Conservation (phyloP, 495 filamentous ascomycete genomes). For the Lophium mytilinum region DNA sequence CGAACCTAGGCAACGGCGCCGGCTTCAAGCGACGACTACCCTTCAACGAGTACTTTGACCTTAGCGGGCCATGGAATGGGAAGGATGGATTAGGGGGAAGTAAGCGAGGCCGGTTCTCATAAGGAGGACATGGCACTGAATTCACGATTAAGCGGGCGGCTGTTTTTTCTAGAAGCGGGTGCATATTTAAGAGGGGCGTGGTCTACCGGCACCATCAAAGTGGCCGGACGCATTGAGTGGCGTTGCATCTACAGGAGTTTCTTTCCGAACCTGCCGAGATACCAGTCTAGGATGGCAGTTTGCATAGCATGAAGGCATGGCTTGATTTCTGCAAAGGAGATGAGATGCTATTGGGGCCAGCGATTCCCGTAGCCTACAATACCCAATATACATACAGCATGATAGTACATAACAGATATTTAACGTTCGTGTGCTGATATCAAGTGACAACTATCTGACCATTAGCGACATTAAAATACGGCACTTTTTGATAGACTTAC, state of each 20-base stretch:
- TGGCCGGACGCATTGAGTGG: neutral
- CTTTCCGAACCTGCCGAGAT: neutral
- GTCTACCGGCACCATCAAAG: neutral
- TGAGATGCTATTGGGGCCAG: neutral
- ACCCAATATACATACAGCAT: too few relatives aligned
- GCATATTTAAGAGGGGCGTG: slow-evolving; percentile 6
- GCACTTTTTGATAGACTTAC: too few relatives aligned
- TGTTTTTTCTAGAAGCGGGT: neutral
- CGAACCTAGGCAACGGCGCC: slow-evolving; percentile 46
- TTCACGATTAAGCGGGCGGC: neutral
- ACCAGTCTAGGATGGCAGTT: neutral
- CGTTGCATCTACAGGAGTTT: slow-evolving; percentile 2
- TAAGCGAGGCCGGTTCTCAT: slow-evolving; percentile 66
- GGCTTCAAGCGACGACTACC: slow-evolving; percentile 75
- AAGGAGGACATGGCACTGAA: slow-evolving; percentile 13
- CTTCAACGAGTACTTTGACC: slow-evolving; percentile 73
- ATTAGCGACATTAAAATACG: too few relatives aligned
- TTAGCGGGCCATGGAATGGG: slow-evolving; percentile 56
- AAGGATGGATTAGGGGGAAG: slow-evolving; percentile 52
- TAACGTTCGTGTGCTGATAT: too few relatives aligned
- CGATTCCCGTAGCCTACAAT: too few relatives aligned
- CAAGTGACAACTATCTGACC: too few relatives aligned
- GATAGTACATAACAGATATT: too few relatives aligned
- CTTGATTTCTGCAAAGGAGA: neutral
- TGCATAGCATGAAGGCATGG: neutral